Evolutionary conservation across 192 early-diverging fungal genomes (phyloP).

Genomic region (Linnemannia zychae): DNA sequence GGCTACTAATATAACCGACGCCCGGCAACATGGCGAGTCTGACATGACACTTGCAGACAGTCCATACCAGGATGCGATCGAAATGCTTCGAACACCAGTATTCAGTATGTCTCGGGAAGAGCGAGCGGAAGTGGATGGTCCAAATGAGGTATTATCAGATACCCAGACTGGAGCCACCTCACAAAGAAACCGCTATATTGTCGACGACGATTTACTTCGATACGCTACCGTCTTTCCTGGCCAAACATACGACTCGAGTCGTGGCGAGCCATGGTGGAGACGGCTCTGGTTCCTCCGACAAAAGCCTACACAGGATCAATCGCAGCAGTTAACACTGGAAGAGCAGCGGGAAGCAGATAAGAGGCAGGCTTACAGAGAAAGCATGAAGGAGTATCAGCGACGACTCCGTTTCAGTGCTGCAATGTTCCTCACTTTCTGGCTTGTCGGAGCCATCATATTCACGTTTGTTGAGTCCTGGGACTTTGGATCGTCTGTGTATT

Average conservation of each 20-base stretch:
- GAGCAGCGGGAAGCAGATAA: constrained; percentile 26
- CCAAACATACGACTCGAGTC: no score
- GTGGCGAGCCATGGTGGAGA: background rate
- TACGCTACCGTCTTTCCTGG: background rate
- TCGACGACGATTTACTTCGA: background rate
- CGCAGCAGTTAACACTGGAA: background rate
- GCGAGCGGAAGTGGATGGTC: background rate
- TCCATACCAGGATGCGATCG: background rate
- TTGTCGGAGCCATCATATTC: constrained; percentile 37
- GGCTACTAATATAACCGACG: background rate
- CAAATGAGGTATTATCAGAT: background rate
- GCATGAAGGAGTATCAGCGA: constrained; percentile 30
- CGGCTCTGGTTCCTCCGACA: background rate
- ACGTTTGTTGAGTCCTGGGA: constrained; percentile 33
- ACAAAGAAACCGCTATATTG: background rate
- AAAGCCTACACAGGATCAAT: background rate
- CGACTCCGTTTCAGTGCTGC: constrained; percentile 18
- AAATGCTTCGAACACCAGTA: background rate
- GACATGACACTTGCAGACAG: background rate
- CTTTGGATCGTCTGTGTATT: constrained; percentile 32
- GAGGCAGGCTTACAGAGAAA: constrained; percentile 24
- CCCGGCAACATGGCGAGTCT: background rate
- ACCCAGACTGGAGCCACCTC: background rate
- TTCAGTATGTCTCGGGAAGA: background rate
- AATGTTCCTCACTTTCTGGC: constrained; percentile 37